Evolutionary conservation across 768 basidiomycete genomes (phyloP).

Genomic region (Russula foetens): DNA sequence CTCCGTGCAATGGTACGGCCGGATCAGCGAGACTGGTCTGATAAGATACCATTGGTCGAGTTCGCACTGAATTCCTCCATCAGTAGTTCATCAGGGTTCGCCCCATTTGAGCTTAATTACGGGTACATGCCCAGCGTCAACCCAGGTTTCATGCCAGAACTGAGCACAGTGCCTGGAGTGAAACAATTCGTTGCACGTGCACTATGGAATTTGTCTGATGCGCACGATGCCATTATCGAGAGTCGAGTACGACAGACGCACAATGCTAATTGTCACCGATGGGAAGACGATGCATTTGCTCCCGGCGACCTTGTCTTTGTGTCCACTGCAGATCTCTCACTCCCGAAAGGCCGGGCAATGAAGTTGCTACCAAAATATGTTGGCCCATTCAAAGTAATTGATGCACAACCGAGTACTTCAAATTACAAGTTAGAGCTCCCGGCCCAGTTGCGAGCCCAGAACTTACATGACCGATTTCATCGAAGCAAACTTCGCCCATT

Average conservation of each 20-base stretch:
- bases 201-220: neutral
- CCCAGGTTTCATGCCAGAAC: neutral
- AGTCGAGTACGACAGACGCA: neutral
- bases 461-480: neutral
- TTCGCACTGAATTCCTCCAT: neutral
- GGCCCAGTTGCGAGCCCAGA: neutral
- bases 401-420: neutral
- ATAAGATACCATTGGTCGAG: neutral
- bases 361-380: neutral
- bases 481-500: neutral
- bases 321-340: neutral
- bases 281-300: neutral
- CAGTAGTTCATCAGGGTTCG: neutral
- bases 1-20: neutral
- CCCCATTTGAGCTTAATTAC: neutral
- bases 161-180: neutral
- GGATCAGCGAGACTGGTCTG: neutral
- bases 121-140: neutral
- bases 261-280: neutral
- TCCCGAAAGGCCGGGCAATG: too few relatives aligned
- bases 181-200: neutral
- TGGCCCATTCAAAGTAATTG: neutral
- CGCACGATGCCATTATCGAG: neutral
- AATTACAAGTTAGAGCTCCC: too few relatives aligned
- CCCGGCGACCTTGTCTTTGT: neutral